phyloP scores from a whole-genome alignment of 208 protist genomes.

The Leishmania aethiopica region DNA sequence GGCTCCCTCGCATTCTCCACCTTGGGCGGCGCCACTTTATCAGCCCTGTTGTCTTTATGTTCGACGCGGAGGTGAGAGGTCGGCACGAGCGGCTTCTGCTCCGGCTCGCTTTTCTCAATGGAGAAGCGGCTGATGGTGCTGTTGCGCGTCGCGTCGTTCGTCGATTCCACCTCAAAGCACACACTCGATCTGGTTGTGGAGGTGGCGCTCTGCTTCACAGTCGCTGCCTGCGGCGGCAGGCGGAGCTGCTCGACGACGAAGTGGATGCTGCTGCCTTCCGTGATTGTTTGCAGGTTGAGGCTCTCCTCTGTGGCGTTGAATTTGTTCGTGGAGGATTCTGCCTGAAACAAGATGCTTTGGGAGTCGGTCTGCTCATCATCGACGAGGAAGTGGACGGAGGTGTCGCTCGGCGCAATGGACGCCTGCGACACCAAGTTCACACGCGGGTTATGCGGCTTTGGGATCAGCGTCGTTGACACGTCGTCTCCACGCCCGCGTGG shows the following conservation, averaged over 20 bases:
- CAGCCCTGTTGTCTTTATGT: background rate
- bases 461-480: background rate
- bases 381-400: slow-evolving; percentile 7
- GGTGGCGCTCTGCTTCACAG: background rate
- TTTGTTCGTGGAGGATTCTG: slow-evolving; percentile 11
- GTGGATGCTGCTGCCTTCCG: slow-evolving; percentile 25
- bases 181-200: slow-evolving; percentile 10
- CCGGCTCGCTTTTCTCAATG: slow-evolving; percentile 14
- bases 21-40: background rate
- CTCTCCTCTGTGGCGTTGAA: background rate
- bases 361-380: slow-evolving; percentile 12
- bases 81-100: background rate
- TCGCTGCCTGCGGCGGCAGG: slow-evolving; percentile 2
- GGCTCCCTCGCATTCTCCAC: background rate
- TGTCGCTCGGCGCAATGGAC: slow-evolving; percentile 25
- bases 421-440: background rate
- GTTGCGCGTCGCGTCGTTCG: slow-evolving; percentile 6
- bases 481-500: slow-evolving; percentile 7
- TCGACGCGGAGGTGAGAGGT: background rate
- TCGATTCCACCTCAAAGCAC: slow-evolving; percentile 26
- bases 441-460: background rate
- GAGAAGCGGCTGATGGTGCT: slow-evolving; percentile 30
- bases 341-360: slow-evolving; percentile 26
- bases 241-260: slow-evolving; percentile 14
- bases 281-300: slow-evolving; percentile 2